Evolutionary conservation across 345 rosid species (phyloP), one percentile per base, ranked within the genome.

Genomic region (Boechera retrofracta): DNA sequence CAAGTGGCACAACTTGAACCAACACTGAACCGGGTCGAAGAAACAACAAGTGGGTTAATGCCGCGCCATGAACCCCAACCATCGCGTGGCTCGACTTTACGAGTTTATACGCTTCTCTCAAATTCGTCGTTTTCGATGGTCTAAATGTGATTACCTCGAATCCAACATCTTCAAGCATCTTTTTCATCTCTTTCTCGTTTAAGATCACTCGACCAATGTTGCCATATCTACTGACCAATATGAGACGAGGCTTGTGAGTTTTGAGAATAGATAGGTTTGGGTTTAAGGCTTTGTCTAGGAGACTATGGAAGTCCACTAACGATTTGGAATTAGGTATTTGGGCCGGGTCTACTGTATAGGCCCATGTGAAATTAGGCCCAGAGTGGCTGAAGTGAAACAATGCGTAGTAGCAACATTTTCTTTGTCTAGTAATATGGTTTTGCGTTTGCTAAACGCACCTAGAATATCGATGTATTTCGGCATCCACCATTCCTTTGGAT

Each of bases 51-150:
- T 88, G 91, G 0, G 92, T 87, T 4, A 87, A 83, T 1, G 86
- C 93, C 2, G 90, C 90, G 6, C 93, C 90, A 8, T 88, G 93
- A 35, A 90, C 87, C 36, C 91, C 90, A 0, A 88, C 52, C 84
- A 87, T 82, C 5, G 64, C 86, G 7, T 87, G 89, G 52, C 89
- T 85, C 2, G 89, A 83, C 64, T 85, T 86, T 16, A 88, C 35
- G 2, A 83, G 57, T 2, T 59, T 73, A 75, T 83, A 87, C 0
- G 86, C 81, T 56, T 83, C 47, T 1, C 32, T 70, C 62, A 90
- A 59, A 0, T 73, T 64, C 1, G 83, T 82, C 0, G 1, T 71
- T 3, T 51, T 6, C 0, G 44, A 77, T 7, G 90, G 88, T 56
- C 76, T 53, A 5, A 86, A 86, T 35, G 39, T 11, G 5, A 67